Percentiles rank a stretch among this genome's conserved stretches.
Conservation (phyloP, 1,284 basidiomycete genomes). For the Neonothopanus nambi region DNA sequence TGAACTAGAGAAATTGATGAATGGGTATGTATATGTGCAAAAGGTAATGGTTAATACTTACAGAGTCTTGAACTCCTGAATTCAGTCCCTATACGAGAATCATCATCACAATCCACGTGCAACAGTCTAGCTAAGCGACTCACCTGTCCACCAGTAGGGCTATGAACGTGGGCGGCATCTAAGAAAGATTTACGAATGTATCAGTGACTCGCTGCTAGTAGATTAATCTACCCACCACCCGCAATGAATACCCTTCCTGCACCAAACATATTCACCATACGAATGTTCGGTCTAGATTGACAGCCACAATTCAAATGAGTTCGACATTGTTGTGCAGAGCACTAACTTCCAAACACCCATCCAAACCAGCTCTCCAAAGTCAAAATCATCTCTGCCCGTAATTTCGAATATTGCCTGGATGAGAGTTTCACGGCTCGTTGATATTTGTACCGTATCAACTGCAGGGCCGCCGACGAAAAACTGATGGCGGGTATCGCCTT, state of each 20-base stretch:
- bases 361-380: slow-evolving; percentile 29
- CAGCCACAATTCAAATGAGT: slow-evolving; percentile 15
- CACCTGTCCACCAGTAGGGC: slow-evolving; percentile 34
- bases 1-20: slow-evolving; percentile 11
- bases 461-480: no score
- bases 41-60: slow-evolving; percentile 12
- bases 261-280: slow-evolving; percentile 13
- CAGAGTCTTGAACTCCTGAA: slow-evolving; percentile 39
- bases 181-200: neutral
- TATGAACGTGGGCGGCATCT: slow-evolving; percentile 35
- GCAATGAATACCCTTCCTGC: slow-evolving; percentile 19
- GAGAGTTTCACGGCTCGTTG: slow-evolving; percentile 17
- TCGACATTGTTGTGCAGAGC: neutral
- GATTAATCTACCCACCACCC: slow-evolving; percentile 12
- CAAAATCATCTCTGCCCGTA: slow-evolving; percentile 26
- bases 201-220: neutral
- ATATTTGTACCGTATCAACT: neutral
- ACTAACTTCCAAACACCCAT: slow-evolving; percentile 11
- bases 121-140: neutral
- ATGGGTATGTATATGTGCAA: neutral
- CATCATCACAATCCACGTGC: no score
- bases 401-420: slow-evolving; percentile 22
- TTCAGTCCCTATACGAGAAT: slow-evolving; percentile 34
- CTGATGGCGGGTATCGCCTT: no score
- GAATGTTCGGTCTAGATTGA: slow-evolving; percentile 10